A percentile compares a stretch with the other conserved stretches of the same genome.
phyloP scores from a whole-genome alignment of 1,284 basidiomycete genomes.

The Termitomyces sp. region DNA sequence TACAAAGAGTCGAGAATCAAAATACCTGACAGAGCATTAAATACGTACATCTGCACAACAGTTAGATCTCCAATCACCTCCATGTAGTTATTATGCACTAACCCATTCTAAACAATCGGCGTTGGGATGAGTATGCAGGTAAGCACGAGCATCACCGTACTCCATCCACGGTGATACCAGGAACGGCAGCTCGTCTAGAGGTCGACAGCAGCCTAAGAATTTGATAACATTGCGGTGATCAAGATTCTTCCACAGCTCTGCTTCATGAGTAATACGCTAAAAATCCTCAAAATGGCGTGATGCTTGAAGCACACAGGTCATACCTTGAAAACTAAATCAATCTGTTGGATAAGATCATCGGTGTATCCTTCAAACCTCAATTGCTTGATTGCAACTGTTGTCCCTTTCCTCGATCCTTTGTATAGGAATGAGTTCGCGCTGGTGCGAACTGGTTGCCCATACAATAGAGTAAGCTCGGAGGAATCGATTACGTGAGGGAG shows the following conservation, averaged over 20 bases:
- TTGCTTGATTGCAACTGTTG: neutral
- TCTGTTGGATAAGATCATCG: neutral
- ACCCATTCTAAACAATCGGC: neutral
- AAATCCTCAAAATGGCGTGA: neutral
- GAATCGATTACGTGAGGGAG: neutral
- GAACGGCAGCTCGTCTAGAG: neutral
- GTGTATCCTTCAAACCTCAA: neutral
- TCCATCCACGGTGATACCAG: neutral
- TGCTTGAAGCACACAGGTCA: neutral
- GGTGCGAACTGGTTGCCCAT: neutral
- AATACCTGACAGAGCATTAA: neutral
- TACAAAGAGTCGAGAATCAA: neutral
- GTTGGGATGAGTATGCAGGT: neutral
- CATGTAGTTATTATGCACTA: neutral
- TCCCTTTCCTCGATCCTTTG: neutral
- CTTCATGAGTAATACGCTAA: slow-evolving; percentile 1
- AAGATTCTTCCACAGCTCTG: neutral
- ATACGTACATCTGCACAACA: neutral
- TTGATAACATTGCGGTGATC: neutral
- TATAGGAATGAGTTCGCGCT: neutral
- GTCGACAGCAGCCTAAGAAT: neutral
- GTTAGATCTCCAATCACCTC: neutral
- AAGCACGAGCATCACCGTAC: neutral
- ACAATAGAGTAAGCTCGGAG: neutral
- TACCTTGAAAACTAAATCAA: neutral